Base-by-base conservation (phyloP, 148 eudicot genomes). In the Fagopyrum tataricum region DNA sequence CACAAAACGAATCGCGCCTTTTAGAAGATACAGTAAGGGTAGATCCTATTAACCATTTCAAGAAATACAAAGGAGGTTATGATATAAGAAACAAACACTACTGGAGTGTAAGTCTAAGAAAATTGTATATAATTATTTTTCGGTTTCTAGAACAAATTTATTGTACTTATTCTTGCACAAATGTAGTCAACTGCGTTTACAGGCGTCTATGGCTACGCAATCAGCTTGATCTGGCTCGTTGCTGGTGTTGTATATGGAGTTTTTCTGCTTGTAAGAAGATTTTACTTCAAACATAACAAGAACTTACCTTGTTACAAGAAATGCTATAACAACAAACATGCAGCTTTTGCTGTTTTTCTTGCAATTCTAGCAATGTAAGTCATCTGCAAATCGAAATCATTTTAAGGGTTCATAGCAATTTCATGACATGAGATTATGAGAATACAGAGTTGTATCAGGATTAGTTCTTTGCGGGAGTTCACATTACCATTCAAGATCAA, bases 11-110 rank as follows among this genome's bases (percentile, higher is more conserved):
- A 20, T 40, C 69, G 42, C 41, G 69, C 43, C 44, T 43, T 26
- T 73, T 70, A 48, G 82, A 82, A 72, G 83, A 85, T 41, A 84
- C 85, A 5, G 81, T 81, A n/a, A 84, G 96, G 79, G 75, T 76
- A 7, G 93, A 91, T 81, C 96, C 96, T 18, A 72, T 91, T 67
- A 76, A 88, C 26, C 44, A 72, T 74, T 81, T 91, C 71, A 79
- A 76, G 76, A 87, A 85, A 79, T 91, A 91, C 81, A 85, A 83
- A 81, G 96, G 91, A 40, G 88, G 87, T 43, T 91, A 75, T 76
- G 82, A 88, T 75, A 83, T 91, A 66, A 87, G 83, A 77, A 81
- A 85, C 81, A 76, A 77, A 58, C 89, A 91, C 67, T 91, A 91
- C 37, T 91, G 96, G 96, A 91, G 93, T 82, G 96, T 91, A 84